These are phyloP conservation scores for Arthroderma sp. DNA, from an alignment of 2,329 filamentous ascomycete genomes.

Conservation along the genomic window DNA sequence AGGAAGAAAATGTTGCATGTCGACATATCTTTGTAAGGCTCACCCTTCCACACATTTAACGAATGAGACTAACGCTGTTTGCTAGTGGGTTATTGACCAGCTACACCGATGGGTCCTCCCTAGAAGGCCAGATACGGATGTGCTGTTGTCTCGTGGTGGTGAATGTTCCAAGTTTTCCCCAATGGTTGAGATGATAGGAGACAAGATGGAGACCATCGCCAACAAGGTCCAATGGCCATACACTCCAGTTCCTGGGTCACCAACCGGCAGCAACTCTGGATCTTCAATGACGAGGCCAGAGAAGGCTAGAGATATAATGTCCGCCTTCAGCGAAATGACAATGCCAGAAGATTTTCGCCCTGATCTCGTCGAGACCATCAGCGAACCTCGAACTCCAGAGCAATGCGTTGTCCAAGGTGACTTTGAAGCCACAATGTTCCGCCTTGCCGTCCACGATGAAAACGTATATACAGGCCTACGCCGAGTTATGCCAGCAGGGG, in stretches of 20 bases:
- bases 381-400: constrained; percentile 22
- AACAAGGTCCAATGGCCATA: constrained; percentile 24
- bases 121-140: constrained; percentile 15
- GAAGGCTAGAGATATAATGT: constrained; percentile 32
- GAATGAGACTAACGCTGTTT: constrained; percentile 1
- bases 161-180: constrained; percentile 18
- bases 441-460: constrained; percentile 32
- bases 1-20: constrained; percentile 20
- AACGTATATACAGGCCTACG: constrained; percentile 29
- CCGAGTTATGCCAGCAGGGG: constrained; percentile 29
- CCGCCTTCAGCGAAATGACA: constrained; percentile 27
- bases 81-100: constrained; percentile 30
- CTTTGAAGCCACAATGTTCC: constrained; percentile 33
- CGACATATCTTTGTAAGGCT: constrained; percentile 31
- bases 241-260: constrained; percentile 14
- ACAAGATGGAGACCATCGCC: constrained; percentile 21
- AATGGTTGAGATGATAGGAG: constrained; percentile 21
- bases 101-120: constrained; percentile 24
- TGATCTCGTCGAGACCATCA: constrained; percentile 25
- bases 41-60: background rate
- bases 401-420: constrained; percentile 33
- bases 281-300: constrained; percentile 24
- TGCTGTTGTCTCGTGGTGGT: constrained; percentile 22
- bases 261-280: constrained; percentile 1
- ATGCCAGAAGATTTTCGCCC: constrained; percentile 31